Evolutionary conservation across 2,329 filamentous ascomycete genomes (phyloP), one percentile per base, ranked within the genome.

Genomic region (Colletotrichum sp.): DNA sequence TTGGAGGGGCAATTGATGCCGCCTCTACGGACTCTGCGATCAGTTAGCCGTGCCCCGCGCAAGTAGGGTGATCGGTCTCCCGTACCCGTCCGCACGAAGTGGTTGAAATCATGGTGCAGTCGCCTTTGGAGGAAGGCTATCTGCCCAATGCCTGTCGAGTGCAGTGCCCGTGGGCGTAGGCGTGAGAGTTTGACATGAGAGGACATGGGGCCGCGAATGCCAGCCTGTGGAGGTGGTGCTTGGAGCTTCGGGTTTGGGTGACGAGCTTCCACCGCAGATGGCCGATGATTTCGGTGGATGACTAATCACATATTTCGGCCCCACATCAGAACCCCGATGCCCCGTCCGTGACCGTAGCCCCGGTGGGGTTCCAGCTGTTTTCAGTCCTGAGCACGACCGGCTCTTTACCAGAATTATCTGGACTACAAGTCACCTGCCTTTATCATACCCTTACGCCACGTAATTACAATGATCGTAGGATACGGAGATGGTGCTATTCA

Each of bases 151-250:
- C 18, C 16, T 26, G 13, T 67, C 24, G 34, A 44, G n/a, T 62
- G 26, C 26, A 59, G 21, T 9, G 66, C 26, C 63, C 76, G 76
- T n/a, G 72, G 69, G 34, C 39, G 62, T 32, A 71, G 18, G 18
- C 76, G 77, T 52, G 69, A 76, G 28, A 78, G 69, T 30, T 72
- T 78, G 15, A 65, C 72, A 71, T 78, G 69, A 32, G 72, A 75
- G 64, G 76, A 78, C 77, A 78, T 78, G 76, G 21, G 65, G 69
- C n/a, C 36, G 34, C 57, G 32, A 36, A 52, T 74, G 39, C 71
- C 70, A 32, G 34, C 70, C 10, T 67, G 18, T 68, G 62, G 65
- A 15, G 64, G 10, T 73, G 64, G 44, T 73, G 52, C 30, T 26
- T 55, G 39, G 3, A 24, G 39, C 26, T 73, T 30, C 32, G 28